A percentile compares a stretch with the other conserved stretches of the same genome.
phyloP scores from a whole-genome alignment of 106 monocot species.

The Apostasia ramifera region DNA sequence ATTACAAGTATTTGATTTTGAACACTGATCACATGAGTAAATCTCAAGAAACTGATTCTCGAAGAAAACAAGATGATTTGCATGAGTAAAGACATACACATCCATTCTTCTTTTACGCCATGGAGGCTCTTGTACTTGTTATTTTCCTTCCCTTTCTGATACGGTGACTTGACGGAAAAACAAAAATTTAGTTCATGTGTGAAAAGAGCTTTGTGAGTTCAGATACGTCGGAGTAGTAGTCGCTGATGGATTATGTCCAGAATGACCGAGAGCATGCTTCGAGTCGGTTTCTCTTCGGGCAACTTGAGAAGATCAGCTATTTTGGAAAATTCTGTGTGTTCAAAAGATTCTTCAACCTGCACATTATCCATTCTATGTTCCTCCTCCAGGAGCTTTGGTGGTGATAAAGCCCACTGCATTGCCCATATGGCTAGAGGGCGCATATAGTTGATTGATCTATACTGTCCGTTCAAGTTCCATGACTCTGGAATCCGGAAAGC shows the following conservation, averaged over 20 bases:
- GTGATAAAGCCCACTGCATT: slow-evolving; percentile 78
- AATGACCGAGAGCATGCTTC: slow-evolving; percentile 25
- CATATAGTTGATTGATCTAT: slow-evolving; percentile 66
- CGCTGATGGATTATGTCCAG: slow-evolving; percentile 22
- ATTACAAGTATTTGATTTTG: too few species aligned
- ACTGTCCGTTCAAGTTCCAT: slow-evolving; percentile 45
- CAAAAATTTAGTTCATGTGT: too few species aligned
- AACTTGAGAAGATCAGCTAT: slow-evolving; percentile 49
- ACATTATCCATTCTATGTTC: slow-evolving; percentile 3
- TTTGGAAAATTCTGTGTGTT: slow-evolving; percentile 25
- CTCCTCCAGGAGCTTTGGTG: slow-evolving; percentile 38
- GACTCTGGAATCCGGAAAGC: slow-evolving; percentile 69
- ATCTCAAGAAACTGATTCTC: too few species aligned
- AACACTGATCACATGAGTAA: too few species aligned
- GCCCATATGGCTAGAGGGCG: slow-evolving; percentile 83
- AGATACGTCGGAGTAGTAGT: too few species aligned
- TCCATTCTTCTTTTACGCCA: too few species aligned
- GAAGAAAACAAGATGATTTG: too few species aligned
- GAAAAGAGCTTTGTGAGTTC: too few species aligned
- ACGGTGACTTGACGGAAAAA: too few species aligned
- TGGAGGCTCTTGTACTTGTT: too few species aligned
- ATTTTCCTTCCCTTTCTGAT: too few species aligned
- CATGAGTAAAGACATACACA: too few species aligned
- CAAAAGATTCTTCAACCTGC: background rate
- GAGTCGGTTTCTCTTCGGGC: slow-evolving; percentile 27